Evolutionary conservation across 2,329 filamentous ascomycete genomes (phyloP).

Genomic region (Fusarium napiforme): DNA sequence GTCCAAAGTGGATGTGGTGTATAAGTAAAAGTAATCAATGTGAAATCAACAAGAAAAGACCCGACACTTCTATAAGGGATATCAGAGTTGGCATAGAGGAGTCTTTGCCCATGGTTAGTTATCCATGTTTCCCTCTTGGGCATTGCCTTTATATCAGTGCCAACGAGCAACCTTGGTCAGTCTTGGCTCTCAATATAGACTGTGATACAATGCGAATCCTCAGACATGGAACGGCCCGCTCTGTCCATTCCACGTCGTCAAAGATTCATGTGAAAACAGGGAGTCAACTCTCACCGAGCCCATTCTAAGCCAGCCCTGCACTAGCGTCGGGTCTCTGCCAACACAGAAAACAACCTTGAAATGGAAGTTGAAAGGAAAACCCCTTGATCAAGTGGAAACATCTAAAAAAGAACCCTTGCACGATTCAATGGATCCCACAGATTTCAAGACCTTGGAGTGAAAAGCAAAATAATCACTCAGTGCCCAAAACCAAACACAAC

Average conservation of each 20-base stretch:
- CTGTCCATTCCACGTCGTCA: constrained; percentile 4
- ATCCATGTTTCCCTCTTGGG: neutral
- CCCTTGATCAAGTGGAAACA: constrained; percentile 19
- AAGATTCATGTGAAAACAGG: constrained; percentile 18
- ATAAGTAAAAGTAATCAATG: constrained; percentile 13
- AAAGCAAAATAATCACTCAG: neutral
- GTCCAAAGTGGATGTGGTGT: constrained; percentile 12
- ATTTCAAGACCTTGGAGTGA: neutral
- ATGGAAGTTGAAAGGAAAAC: constrained; percentile 15
- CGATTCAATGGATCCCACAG: constrained; percentile 14
- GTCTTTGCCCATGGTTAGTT: neutral
- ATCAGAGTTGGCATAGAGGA: neutral
- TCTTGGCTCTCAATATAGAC: constrained; percentile 1
- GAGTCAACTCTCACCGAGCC: constrained; percentile 3
- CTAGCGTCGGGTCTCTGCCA: constrained; percentile 29
- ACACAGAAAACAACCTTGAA: constrained; percentile 29
- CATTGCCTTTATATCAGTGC: neutral
- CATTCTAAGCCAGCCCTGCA: constrained; percentile 8
- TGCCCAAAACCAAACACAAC: neutral
- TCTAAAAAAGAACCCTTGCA: constrained; percentile 15
- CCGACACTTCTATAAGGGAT: constrained; percentile 2
- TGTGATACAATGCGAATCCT: constrained; percentile 10
- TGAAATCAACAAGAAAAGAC: neutral
- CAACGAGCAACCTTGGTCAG: neutral
- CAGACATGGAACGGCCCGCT: constrained; percentile 37